Conservation (phyloP, 805 yeast species). For the Saturnispora dispora region DNA sequence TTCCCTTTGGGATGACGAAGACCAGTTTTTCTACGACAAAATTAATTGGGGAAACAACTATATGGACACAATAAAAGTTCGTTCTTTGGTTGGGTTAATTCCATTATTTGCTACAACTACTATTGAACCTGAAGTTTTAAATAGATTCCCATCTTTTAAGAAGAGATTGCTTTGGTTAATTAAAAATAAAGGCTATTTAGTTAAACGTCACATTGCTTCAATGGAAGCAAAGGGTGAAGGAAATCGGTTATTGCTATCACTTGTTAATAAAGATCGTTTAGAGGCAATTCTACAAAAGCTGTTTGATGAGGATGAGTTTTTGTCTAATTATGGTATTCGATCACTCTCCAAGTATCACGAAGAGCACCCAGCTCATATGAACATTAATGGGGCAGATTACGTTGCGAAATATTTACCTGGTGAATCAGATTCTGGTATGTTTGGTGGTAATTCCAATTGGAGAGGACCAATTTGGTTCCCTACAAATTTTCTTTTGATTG, state of each 20-base stretch:
- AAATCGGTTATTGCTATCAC: slow-evolving; percentile 67
- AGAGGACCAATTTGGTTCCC: slow-evolving; percentile 98
- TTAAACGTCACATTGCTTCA: slow-evolving; percentile 78
- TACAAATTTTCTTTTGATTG: slow-evolving; percentile 75
- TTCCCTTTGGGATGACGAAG: slow-evolving; percentile 84
- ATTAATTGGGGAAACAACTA: slow-evolving; percentile 69
- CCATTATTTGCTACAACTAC: slow-evolving; percentile 87
- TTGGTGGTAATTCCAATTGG: slow-evolving; percentile 97
- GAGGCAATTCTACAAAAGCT: slow-evolving; percentile 64
- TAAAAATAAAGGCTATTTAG: slow-evolving; percentile 56
- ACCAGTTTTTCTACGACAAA: slow-evolving; percentile 84
- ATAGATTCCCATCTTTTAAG: slow-evolving; percentile 72
- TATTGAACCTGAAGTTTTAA: slow-evolving; percentile 72
- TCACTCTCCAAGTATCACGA: slow-evolving; percentile 83
- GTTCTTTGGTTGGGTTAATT: slow-evolving; percentile 85
- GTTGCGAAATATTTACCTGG: slow-evolving; percentile 73
- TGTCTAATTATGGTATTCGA: slow-evolving; percentile 78
- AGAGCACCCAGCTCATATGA: slow-evolving; percentile 75
- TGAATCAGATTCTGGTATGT: slow-evolving; percentile 85
- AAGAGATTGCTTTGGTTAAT: slow-evolving; percentile 80
- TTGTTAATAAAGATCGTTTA: slow-evolving; percentile 74
- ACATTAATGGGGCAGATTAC: slow-evolving; percentile 67
- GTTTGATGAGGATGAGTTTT: slow-evolving; percentile 81
- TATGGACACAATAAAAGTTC: slow-evolving; percentile 66
- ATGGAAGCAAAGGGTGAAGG: slow-evolving; percentile 74